Base-by-base conservation (phyloP, 805 yeast genomes). In the Yarrowia sp. region DNA sequence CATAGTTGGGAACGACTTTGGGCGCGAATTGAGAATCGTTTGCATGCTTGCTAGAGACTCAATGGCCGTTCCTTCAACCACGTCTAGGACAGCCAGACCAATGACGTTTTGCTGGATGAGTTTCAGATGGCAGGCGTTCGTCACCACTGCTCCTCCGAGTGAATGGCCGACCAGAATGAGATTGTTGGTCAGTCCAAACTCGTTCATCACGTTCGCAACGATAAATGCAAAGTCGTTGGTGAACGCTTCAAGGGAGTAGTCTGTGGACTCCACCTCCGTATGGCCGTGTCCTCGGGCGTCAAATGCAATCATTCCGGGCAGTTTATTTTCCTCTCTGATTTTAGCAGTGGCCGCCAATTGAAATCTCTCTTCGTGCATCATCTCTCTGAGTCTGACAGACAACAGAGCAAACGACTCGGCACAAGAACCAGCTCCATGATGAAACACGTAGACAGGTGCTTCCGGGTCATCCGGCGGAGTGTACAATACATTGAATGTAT, bases 351-450 rank as follows among this genome's bases (percentile, higher is more conserved):
- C 66, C 5, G 67, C 49, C 3, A 64, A 17, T 10, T 50, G 47
- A 36, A 50, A 50, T 36, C 60, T 40, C 24, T 66, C 65, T 12
- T 42, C 42, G 9, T 46, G 40, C 75, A 77, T 73, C 24, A 73
- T 73, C 14, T 68, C 68, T 9, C 72, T 72, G 19, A 85, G 70
- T 10, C 74, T 73, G 55, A 73, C 76, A 0, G 84, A 77, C 30
- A 91, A 72, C 33, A 79, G 75, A 0, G 91, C 90, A 79, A 90
- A 95, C 0, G 97, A 83, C 78, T 91, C 79, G 0, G 89, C 92
- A 1, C 91, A 85, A 0, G 98, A 92, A 0, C 98, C 99, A 0
- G 97, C 98, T 2, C 99, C 99, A 76, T 95, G 99, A 71, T 91
- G 95, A 71, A 87, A 86, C 1, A 95, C 78, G 72, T 90, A 86